A percentile compares a stretch with the other conserved stretches of the same genome.
phyloP scores from a whole-genome alignment of 208 protist genomes.

The Novymonas esmeraldas region DNA sequence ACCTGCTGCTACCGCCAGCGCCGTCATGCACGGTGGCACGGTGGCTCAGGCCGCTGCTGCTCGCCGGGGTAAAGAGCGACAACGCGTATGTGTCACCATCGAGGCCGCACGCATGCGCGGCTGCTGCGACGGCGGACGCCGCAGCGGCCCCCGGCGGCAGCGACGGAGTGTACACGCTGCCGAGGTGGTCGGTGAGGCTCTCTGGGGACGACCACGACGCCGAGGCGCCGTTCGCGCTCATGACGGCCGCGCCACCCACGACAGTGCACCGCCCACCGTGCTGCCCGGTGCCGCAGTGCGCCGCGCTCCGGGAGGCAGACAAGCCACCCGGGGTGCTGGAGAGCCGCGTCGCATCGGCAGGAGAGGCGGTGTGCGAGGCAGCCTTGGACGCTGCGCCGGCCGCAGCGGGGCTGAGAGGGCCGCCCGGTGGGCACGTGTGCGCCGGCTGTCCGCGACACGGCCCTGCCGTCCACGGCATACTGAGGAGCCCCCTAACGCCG shows the following conservation, averaged over 20 bases:
- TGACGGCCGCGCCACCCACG: not conserved
- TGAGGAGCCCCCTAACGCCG: too few species aligned
- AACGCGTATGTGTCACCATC: not conserved
- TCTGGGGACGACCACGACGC: not conserved
- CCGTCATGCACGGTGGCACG: not conserved
- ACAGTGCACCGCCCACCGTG: not conserved
- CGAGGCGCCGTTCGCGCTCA: not conserved
- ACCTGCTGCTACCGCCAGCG: not conserved
- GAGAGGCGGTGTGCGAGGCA: not conserved
- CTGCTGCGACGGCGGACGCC: not conserved
- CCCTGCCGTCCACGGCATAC: too few species aligned
- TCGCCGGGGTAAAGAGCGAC: not conserved
- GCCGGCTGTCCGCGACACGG: too few species aligned
- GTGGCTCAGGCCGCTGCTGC: not conserved
- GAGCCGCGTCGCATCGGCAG: slow-evolving; percentile 14
- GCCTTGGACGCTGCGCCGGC: not conserved
- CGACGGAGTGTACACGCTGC: slow-evolving; percentile 1
- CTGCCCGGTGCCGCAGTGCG: not conserved
- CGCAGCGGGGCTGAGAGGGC: slow-evolving; percentile 1
- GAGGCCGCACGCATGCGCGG: not conserved
- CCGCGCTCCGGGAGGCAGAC: slow-evolving; percentile 16
- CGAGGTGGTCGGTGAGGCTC: not conserved
- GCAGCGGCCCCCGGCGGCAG: not conserved
- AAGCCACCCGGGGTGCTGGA: slow-evolving; percentile 28
- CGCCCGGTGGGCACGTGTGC: not conserved